These are phyloP conservation scores for Backusella psychrophila DNA, from an alignment of 192 early-diverging fungal genomes.

Conservation along the genomic window DNA sequence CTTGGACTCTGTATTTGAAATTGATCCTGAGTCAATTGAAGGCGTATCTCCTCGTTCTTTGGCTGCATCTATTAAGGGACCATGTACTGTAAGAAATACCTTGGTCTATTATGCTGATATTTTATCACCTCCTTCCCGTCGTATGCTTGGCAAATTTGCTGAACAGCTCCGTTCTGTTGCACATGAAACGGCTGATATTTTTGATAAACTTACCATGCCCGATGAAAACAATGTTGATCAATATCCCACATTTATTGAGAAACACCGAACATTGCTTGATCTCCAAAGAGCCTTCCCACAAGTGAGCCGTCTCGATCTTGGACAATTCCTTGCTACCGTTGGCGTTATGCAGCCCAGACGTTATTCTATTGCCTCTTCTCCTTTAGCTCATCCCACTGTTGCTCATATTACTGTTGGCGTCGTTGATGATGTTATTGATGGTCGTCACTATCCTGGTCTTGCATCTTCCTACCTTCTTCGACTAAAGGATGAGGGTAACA, in stretches of 20 bases:
- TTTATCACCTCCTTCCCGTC: constrained; percentile 38
- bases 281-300: constrained; percentile 40
- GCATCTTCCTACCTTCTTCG: constrained; percentile 27
- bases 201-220: constrained; percentile 28
- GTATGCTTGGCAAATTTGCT: constrained; percentile 38
- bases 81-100: constrained; percentile 47
- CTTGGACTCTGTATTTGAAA: constrained; percentile 51
- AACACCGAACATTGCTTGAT: constrained; percentile 47
- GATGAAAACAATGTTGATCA: constrained; percentile 26
- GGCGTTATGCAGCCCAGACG: constrained; percentile 71
- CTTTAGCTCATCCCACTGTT: constrained; percentile 32
- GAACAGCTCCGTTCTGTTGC: constrained; percentile 29
- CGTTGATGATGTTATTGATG: constrained; percentile 29
- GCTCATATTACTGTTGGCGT: constrained; percentile 32
- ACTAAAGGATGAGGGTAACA: neutral
- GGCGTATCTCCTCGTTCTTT: constrained; percentile 45
- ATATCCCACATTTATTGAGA: constrained; percentile 42
- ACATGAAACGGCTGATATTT: constrained; percentile 34
- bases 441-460: constrained; percentile 33
- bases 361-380: constrained; percentile 83
- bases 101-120: constrained; percentile 50
- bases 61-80: constrained; percentile 35
- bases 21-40: constrained; percentile 23
- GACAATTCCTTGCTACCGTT: constrained; percentile 41
- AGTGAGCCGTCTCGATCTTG: constrained; percentile 34